Conservation (phyloP, 495 filamentous ascomycete genomes). For the Recurvomyces mirabilis region DNA sequence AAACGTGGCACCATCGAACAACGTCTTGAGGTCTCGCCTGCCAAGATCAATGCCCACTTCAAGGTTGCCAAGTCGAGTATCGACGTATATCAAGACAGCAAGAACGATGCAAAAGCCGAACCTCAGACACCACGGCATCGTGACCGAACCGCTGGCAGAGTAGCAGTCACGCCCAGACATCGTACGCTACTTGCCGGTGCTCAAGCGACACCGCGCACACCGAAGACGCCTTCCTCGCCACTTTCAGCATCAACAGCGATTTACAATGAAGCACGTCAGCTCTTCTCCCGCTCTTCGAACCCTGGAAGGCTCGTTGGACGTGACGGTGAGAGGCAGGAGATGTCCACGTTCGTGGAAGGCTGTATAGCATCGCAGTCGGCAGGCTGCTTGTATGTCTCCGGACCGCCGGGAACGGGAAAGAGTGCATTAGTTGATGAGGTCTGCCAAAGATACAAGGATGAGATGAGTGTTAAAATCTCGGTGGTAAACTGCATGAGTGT, state of each 20-base stretch:
- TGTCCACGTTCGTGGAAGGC: slow-evolving; percentile 56
- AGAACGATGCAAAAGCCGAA: slow-evolving; percentile 22
- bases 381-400: slow-evolving; percentile 91
- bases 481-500: slow-evolving; percentile 97
- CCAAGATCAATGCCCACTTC: slow-evolving; percentile 27
- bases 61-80: slow-evolving; percentile 19
- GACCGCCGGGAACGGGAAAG: slow-evolving; percentile 92
- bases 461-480: slow-evolving; percentile 44
- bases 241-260: slow-evolving; percentile 50
- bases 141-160: slow-evolving; percentile 50
- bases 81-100: slow-evolving; percentile 18
- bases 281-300: slow-evolving; percentile 69
- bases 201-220: slow-evolving; percentile 45
- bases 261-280: slow-evolving; percentile 74
- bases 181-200: slow-evolving; percentile 49
- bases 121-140: slow-evolving; percentile 59
- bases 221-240: slow-evolving; percentile 53
- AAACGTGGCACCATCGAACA: slow-evolving; percentile 26
- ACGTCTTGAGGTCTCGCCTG: slow-evolving; percentile 22
- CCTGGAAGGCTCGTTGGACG: slow-evolving; percentile 72
- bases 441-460: slow-evolving; percentile 43
- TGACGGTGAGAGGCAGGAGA: slow-evolving; percentile 62
- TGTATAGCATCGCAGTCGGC: slow-evolving; percentile 49
- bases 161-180: slow-evolving; percentile 58
- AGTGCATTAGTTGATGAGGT: slow-evolving; percentile 82